Evolutionary conservation across 176 grass and related monocot genomes (phyloP).

Genomic region (Cocos nucifera): DNA sequence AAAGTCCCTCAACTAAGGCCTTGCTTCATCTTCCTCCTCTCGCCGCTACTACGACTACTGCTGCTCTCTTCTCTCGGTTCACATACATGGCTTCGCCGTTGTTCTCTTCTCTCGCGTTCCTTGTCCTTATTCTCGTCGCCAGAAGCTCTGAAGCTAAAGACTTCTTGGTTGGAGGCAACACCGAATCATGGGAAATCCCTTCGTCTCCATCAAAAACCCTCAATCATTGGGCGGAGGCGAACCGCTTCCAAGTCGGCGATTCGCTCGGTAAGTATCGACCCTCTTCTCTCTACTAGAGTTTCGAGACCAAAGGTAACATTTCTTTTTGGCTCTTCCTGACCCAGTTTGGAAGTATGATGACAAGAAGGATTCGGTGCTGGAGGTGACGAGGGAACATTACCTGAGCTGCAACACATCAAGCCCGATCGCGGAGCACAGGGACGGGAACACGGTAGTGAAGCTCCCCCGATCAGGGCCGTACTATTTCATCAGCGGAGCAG

Average conservation of each 20-base stretch:
- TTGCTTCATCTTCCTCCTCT: too few relatives aligned
- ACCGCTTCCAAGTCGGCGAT: slow-evolving; percentile 34
- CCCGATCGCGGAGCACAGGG: slow-evolving; percentile 13
- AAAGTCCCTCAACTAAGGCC: too few relatives aligned
- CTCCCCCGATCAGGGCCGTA: slow-evolving; percentile 23
- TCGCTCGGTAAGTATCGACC: slow-evolving; percentile 22
- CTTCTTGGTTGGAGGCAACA: slow-evolving; percentile 31
- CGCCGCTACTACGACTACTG: too few relatives aligned
- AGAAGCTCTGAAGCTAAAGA: slow-evolving; percentile 18
- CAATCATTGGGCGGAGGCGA: slow-evolving; percentile 41
- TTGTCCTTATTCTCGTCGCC: background rate
- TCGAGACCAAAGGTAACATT: background rate
- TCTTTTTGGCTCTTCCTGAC: background rate
- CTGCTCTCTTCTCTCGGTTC: background rate
- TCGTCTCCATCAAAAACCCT: slow-evolving; percentile 19
- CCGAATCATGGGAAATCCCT: slow-evolving; percentile 23
- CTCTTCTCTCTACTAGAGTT: background rate
- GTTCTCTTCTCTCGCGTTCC: background rate
- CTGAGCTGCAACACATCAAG: slow-evolving; percentile 34
- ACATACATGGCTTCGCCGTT: background rate
- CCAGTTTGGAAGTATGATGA: slow-evolving; percentile 41
- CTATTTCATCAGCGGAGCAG: slow-evolving; percentile 24
- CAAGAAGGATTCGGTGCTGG: slow-evolving; percentile 32
- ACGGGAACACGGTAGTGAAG: slow-evolving; percentile 9
- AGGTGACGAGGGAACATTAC: slow-evolving; percentile 35